Conservation (phyloP, 768 basidiomycete genomes). For the Tricholoma hemisulphureum region DNA sequence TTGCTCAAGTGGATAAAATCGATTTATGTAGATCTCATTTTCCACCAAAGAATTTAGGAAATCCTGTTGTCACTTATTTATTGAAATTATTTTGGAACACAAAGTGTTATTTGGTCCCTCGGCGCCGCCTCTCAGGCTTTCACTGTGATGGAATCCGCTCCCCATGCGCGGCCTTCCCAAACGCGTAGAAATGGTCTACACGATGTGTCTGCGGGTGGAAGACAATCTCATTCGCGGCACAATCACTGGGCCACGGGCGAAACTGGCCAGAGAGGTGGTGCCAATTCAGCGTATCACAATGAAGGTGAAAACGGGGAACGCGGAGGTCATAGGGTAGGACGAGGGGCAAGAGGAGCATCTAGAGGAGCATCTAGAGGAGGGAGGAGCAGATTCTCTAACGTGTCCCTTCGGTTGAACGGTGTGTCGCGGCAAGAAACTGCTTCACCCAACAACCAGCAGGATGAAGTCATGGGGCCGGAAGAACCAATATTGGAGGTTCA, state of each 20-base stretch:
- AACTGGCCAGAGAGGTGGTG: slow-evolving; percentile 32
- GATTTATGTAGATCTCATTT: too few relatives aligned
- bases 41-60: too few relatives aligned
- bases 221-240: slow-evolving; percentile 47
- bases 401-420: slow-evolving; percentile 35
- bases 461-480: slow-evolving; percentile 34
- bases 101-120: background rate
- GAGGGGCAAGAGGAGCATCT: slow-evolving; percentile 35
- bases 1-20: too few relatives aligned
- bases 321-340: slow-evolving; percentile 53
- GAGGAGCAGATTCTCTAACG: slow-evolving; percentile 41
- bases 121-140: background rate
- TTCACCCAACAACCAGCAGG: slow-evolving; percentile 32
- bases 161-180: slow-evolving; percentile 15
- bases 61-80: too few relatives aligned
- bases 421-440: slow-evolving; percentile 24
- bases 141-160: slow-evolving; percentile 19
- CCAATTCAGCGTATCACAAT: slow-evolving; percentile 34
- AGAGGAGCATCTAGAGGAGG: slow-evolving; percentile 37
- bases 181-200: slow-evolving; percentile 12
- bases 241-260: slow-evolving; percentile 60
- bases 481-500: slow-evolving; percentile 53
- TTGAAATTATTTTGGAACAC: background rate
- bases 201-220: slow-evolving; percentile 18
- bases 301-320: slow-evolving; percentile 65